These are phyloP conservation scores for Hemisphaericaspora xylanilytica DNA, from an alignment of 1,139 yeast species.

Conservation along the genomic window DNA sequence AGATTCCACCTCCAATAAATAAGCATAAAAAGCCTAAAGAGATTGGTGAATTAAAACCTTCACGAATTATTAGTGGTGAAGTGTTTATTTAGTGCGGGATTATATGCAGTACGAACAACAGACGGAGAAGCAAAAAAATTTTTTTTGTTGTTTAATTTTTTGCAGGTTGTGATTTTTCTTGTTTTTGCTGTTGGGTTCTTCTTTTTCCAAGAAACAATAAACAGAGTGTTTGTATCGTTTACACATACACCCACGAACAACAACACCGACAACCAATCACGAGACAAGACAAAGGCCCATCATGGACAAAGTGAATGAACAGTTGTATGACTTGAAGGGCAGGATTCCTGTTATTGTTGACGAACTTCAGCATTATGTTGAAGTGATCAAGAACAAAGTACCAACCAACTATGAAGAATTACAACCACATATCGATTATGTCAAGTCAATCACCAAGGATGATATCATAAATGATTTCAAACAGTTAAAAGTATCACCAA, in stretches of 20 bases:
- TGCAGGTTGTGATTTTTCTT: not conserved
- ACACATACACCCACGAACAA: no score
- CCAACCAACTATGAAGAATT: slow-evolving; percentile 10
- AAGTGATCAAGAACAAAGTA: slow-evolving; percentile 11
- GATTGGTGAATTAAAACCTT: slow-evolving; percentile 26
- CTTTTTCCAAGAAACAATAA: not conserved
- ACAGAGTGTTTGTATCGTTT: no score
- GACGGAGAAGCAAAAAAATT: no score
- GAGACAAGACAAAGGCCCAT: no score
- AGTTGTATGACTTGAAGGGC: slow-evolving; percentile 13
- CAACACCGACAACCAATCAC: no score
- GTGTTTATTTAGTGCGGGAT: slow-evolving; percentile 21
- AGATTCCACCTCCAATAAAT: slow-evolving; percentile 30
- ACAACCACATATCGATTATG: slow-evolving; percentile 10
- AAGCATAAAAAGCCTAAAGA: slow-evolving; percentile 29
- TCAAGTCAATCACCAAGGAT: slow-evolving; percentile 16
- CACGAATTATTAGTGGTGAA: slow-evolving; percentile 35
- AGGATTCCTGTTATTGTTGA: slow-evolving; percentile 13
- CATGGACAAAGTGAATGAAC: slow-evolving; percentile 12
- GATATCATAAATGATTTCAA: slow-evolving; percentile 32
- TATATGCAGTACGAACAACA: not conserved
- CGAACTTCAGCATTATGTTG: slow-evolving; percentile 13
- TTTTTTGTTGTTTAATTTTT: not conserved
- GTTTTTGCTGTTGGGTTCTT: not conserved
- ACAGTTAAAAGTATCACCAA: slow-evolving; percentile 31